A percentile compares a stretch with the other conserved stretches of the same genome.
Evolutionary conservation across 495 filamentous ascomycete species (phyloP).

Genomic region (Talaromyces stipitatus): DNA sequence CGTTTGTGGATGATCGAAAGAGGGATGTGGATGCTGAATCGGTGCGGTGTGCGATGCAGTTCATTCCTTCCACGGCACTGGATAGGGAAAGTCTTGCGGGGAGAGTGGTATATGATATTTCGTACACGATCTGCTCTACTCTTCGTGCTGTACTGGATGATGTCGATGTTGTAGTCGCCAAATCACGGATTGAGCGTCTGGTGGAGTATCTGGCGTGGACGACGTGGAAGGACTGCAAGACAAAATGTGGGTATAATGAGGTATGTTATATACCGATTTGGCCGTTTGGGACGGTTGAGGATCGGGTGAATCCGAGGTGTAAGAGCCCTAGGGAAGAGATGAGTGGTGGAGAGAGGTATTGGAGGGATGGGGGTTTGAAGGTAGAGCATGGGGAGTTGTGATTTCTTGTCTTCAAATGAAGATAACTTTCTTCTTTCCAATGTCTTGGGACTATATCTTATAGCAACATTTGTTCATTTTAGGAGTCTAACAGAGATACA

Average conservation of each 20-base stretch:
- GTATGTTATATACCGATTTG: constrained; percentile 63
- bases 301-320: constrained; percentile 46
- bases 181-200: constrained; percentile 27
- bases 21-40: constrained; percentile 27
- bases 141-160: constrained; percentile 34
- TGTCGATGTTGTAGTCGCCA: constrained; percentile 14
- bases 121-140: constrained; percentile 40
- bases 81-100: constrained; percentile 13
- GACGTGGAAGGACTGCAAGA: constrained; percentile 51
- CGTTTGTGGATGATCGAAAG: constrained; percentile 42
- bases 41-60: constrained; percentile 44
- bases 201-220: constrained; percentile 50
- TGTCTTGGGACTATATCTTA: too few relatives aligned
- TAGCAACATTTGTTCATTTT: too few relatives aligned
- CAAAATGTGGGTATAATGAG: constrained; percentile 45
- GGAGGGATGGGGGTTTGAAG: constrained; percentile 16
- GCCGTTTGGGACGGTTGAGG: constrained; percentile 49
- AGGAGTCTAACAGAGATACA: too few relatives aligned
- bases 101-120: constrained; percentile 39
- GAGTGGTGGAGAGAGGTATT: constrained; percentile 26
- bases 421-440: too few relatives aligned
- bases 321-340: constrained; percentile 19
- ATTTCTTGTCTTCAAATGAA: not conserved
- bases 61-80: constrained; percentile 11
- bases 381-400: not conserved